Base-by-base conservation (phyloP, 257 asterid genomes). In the Solanum clarkiae region DNA sequence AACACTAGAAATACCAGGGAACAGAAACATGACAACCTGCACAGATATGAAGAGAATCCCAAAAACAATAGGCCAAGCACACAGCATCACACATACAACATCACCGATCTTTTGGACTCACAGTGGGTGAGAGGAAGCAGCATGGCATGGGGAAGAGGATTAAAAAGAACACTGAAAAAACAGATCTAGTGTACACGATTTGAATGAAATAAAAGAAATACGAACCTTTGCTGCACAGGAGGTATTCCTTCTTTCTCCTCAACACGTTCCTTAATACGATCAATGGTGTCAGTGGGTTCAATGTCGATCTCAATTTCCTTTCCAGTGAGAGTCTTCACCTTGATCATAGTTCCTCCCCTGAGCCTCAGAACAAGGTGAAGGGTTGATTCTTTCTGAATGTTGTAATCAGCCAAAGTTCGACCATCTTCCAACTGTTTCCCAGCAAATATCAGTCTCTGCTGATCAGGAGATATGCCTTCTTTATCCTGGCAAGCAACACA, bases 221-320 rank as follows among this genome's bases (percentile, higher is more conserved):
- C 89, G 63, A 59, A 92, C 97, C 97, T 93, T 87, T 93, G 97
- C 84, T 91, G 94, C 82, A 91, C 90, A 0, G 95, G 94, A 51
- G 97, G 97, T 32, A 93, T 93, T 81, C 97, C 97, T 88, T 92
- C 97, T 84, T 93, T 93, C 93, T 93, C 97, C 89, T 92, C 94
- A 42, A 92, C 93, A 66, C 94, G 91, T 86, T 92, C 97, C 91
- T 93, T 93, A 32, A 93, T 89, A 82, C 94, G 87, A 83, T 92
- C 94, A 62, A 93, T 90, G 66, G 97, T 93, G 84, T 93, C 95
- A n/a, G 87, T 90, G 15, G 92, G 97, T 87, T 93, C 97, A 29
- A 93, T 91, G 70, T 93, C 97, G 9, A 91, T 91, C 86, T 92
- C 95, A 69, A 91, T 92, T 86, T 93, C 95, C 85, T 93, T 92